Base-by-base conservation (phyloP, 176 grass and related monocot genomes). In the Microstegium vimineum region DNA sequence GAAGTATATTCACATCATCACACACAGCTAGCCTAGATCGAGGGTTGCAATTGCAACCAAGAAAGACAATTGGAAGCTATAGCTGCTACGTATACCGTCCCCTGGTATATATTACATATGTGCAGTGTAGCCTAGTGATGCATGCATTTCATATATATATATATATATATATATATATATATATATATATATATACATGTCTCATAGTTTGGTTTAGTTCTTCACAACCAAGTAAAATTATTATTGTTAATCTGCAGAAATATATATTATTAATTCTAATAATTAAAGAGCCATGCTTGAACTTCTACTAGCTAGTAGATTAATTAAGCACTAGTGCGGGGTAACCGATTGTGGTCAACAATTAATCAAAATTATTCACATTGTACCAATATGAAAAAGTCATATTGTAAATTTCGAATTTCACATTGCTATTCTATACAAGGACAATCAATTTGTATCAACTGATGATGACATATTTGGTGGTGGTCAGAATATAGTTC, bases 41-140 rank as follows among this genome's bases (percentile, higher is more conserved):
- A n/a, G 43, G 43, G 43, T 1, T 46, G 14, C 43, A 46, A 46
- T 61, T 90, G 66, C 73, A 83, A 61, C 79, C 40, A 31, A 47
- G 65, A 68, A 86, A 80, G 76, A 67, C 57, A 66, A 83, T 82
- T 89, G 84, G 79, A 62, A 81, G 70, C 54, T 68, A 60, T 61
- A 54, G 56, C 75, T 67, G 71, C 49, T 70, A 57, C 16, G n/a
- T 23, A 25, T n/a, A 59, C 9, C 8, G 20, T 17, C 49, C 49
- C 6, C 49, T 54, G 16, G 49, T 52, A 20, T n/a, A n/a, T 52
- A n/a, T n/a, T 22, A 22, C 18, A 22, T 56, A 56, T 56, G 51
- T 61, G 56, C 26, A 26, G 23, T 61, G 15, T 17, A 38, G 66
- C 35, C 40, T 12, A n/a, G 52, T 62, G 28, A 49, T 23, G 28